Evolutionary conservation across 83 land plant species (phyloP).

Genomic region (Diphasiastrum complanatum): DNA sequence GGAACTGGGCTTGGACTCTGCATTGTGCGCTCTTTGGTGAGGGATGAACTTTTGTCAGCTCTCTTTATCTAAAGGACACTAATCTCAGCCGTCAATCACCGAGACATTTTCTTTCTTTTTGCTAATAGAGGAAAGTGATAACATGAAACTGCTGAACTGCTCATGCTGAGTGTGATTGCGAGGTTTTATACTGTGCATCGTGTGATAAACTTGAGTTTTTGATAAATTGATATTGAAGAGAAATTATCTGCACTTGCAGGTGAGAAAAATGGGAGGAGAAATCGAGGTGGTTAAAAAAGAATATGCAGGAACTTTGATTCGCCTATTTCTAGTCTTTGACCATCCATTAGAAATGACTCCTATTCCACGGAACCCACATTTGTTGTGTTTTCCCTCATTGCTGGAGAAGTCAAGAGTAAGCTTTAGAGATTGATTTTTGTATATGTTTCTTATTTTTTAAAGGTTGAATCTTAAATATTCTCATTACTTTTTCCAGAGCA

Average conservation of each 20-base stretch:
- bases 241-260: too few relatives aligned
- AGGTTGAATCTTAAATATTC: background rate
- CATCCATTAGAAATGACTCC: slow-evolving; percentile 6
- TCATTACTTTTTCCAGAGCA: background rate
- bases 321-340: slow-evolving; percentile 20
- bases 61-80: too few relatives aligned
- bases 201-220: too few relatives aligned
- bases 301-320: slow-evolving; percentile 20
- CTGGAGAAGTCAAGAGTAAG: slow-evolving; percentile 18
- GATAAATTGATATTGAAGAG: too few relatives aligned
- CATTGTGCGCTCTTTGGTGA: slow-evolving; percentile 68
- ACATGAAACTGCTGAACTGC: too few relatives aligned
- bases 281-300: slow-evolving; percentile 29
- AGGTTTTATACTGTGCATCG: too few relatives aligned
- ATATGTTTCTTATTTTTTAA: background rate
- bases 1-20: slow-evolving; percentile 87
- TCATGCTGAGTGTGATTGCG: too few relatives aligned
- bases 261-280: slow-evolving; percentile 23
- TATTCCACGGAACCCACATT: slow-evolving; percentile 6
- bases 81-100: too few relatives aligned
- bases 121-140: too few relatives aligned
- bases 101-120: too few relatives aligned
- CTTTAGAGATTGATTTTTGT: too few relatives aligned
- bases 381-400: slow-evolving; percentile 7
- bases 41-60: too few relatives aligned